Evolutionary conservation across 805 yeast species (phyloP).

Genomic region (Lipomyces japonicus): DNA sequence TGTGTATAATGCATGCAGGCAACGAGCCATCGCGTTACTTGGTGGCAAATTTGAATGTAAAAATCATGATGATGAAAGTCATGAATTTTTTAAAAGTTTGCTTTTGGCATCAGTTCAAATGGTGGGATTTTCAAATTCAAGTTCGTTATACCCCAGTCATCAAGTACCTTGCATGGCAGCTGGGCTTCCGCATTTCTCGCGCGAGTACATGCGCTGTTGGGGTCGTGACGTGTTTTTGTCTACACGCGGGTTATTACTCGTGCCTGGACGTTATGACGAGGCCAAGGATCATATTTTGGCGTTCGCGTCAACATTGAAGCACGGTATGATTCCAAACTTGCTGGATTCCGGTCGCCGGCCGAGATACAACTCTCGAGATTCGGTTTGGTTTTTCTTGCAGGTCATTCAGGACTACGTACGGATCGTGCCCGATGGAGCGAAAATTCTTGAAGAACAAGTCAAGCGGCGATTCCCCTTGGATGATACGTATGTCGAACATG

Average conservation of each 20-base stretch:
- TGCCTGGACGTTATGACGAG: constrained; percentile 72
- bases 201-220: constrained; percentile 95
- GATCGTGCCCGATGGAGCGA: constrained; percentile 63
- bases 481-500: constrained; percentile 67
- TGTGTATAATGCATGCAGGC: constrained; percentile 77
- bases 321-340: constrained; percentile 90
- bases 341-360: constrained; percentile 93
- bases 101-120: constrained; percentile 82
- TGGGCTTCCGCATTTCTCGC: constrained; percentile 90
- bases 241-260: constrained; percentile 72
- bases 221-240: constrained; percentile 94
- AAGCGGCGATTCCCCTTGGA: constrained; percentile 84
- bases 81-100: constrained; percentile 72
- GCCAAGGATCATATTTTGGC: constrained; percentile 79
- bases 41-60: constrained; percentile 52
- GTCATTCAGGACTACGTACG: constrained; percentile 77
- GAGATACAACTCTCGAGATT: constrained; percentile 92
- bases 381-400: constrained; percentile 91
- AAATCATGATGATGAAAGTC: constrained; percentile 49
- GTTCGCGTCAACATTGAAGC: constrained; percentile 87
- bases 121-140: constrained; percentile 68
- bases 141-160: constrained; percentile 66
- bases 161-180: constrained; percentile 80
- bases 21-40: constrained; percentile 58
- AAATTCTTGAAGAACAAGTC: constrained; percentile 66